Evolutionary conservation across 2,329 filamentous ascomycete species (phyloP), one percentile per base, ranked within the genome.

Genomic region (Fusarium graminum): DNA sequence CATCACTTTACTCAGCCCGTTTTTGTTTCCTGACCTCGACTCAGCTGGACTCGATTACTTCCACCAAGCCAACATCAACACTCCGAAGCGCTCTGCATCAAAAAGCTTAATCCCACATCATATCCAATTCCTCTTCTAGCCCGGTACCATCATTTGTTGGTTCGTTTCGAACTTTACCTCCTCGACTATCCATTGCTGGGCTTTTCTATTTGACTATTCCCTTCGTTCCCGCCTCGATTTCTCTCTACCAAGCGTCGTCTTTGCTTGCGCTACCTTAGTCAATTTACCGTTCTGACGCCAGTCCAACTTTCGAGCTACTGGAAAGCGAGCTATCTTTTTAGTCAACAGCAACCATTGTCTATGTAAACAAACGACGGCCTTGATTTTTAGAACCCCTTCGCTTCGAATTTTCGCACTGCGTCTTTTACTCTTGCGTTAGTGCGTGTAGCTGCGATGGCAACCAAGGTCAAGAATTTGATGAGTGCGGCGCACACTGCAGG

Each of bases 401-500:
- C 36, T 34, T 40, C 32, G 36, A 41, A 29, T 19, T 26, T 13
- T 50, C 30, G 26, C 26, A 38, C 47, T 61, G 26, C 36, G 22
- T 42, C 26, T 41, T 29, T 50, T 29, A 32, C 58, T 44, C 19
- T 46, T 44, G 47, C 46, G 26, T 44, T 50, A 49, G 61, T 49
- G 51, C 60, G 42, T 44, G 38, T 44, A 57, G 58, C 63, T 66
- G 77, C 70, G 66, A 87, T 88, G 85, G 75, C 85, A 59, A 72
- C 81, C 70, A 87, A 85, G 74, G 72, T 80, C 56, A 88, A 87
- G 77, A 84, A 86, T 72, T 78, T 84, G 52, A 80, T 88, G 74
- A 87, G 85, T 75, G 84, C 84, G 71, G 87, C 88, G 74, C 94
- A 97, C 80, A 93, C 94, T 26, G 91, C 94, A 6, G 94, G 94